A percentile compares a stretch with the other conserved stretches of the same genome.
These are phyloP conservation scores for Colletotrichum simmondsii DNA, from an alignment of 2,329 filamentous ascomycete genomes.

Conservation along the genomic window DNA sequence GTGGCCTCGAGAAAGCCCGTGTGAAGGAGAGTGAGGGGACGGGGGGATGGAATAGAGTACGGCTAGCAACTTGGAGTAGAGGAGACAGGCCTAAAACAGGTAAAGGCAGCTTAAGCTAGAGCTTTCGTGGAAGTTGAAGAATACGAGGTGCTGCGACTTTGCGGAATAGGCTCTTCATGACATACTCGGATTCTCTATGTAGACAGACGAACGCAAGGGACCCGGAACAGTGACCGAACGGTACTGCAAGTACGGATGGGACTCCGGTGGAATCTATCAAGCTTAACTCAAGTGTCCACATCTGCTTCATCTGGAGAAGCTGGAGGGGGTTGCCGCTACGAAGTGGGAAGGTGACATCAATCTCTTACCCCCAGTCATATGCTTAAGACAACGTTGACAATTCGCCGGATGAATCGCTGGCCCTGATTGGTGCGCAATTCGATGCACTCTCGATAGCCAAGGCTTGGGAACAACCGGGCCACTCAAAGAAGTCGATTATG, in stretches of 20 bases:
- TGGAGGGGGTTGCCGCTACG: no score
- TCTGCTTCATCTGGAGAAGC: no score
- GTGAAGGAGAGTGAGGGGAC: neutral
- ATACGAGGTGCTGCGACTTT: neutral
- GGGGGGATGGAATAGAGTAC: neutral
- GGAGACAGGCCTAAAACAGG: neutral
- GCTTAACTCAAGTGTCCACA: no score
- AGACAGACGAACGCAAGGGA: neutral
- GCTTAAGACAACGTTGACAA: no score
- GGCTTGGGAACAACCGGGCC: neutral
- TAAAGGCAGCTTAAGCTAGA: neutral
- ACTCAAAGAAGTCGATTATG: neutral
- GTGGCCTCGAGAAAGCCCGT: constrained; percentile 7
- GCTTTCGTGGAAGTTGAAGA: neutral
- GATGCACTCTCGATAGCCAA: neutral
- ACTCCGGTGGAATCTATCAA: neutral
- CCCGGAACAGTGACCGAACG: neutral
- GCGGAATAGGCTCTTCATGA: neutral
- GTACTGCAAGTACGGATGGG: constrained; percentile 2
- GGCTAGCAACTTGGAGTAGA: neutral
- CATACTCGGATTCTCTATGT: neutral
- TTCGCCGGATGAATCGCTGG: neutral
- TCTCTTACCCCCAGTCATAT: no score
- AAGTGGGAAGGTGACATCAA: constrained; percentile 16
- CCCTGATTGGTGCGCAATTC: constrained; percentile 10